phyloP scores from a whole-genome alignment of 1,284 basidiomycete species.

The Ceratobasidium sp. region DNA sequence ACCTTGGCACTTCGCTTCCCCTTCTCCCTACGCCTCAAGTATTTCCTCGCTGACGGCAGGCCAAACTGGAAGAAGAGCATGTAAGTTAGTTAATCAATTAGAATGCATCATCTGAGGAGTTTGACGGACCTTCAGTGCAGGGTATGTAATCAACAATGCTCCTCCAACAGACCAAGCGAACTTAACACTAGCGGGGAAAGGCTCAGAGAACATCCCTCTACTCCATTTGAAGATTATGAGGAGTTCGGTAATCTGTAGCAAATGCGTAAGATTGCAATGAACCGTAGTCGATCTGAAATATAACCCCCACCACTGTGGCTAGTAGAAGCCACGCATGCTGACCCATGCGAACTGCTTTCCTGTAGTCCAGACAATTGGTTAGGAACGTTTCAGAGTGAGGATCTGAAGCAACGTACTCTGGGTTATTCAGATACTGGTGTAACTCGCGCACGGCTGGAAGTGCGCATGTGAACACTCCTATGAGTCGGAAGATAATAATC shows the following conservation, averaged over 20 bases:
- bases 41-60: constrained; percentile 41
- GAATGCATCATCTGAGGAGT: neutral
- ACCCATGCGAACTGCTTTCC: constrained; percentile 82
- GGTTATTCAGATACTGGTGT: constrained; percentile 81
- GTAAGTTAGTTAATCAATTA: neutral
- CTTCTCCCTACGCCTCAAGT: constrained; percentile 41
- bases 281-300: neutral
- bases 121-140: constrained; percentile 65
- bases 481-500: constrained; percentile 76
- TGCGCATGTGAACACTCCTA: constrained; percentile 80
- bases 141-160: constrained; percentile 71
- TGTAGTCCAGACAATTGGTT: constrained; percentile 50
- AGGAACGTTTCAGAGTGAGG: neutral
- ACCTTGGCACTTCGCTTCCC: constrained; percentile 38
- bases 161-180: constrained; percentile 71
- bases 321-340: constrained; percentile 85
- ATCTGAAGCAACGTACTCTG: constrained; percentile 63
- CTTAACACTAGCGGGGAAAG: constrained; percentile 70
- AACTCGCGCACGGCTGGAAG: constrained; percentile 82
- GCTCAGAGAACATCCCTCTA: constrained; percentile 71
- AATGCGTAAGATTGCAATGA: no score
- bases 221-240: constrained; percentile 69
- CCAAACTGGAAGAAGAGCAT: constrained; percentile 39
- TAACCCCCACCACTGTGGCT: constrained; percentile 66
- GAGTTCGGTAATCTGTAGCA: constrained; percentile 65